phyloP scores from a whole-genome alignment of 306 rosid species.

The Malus domestica region DNA sequence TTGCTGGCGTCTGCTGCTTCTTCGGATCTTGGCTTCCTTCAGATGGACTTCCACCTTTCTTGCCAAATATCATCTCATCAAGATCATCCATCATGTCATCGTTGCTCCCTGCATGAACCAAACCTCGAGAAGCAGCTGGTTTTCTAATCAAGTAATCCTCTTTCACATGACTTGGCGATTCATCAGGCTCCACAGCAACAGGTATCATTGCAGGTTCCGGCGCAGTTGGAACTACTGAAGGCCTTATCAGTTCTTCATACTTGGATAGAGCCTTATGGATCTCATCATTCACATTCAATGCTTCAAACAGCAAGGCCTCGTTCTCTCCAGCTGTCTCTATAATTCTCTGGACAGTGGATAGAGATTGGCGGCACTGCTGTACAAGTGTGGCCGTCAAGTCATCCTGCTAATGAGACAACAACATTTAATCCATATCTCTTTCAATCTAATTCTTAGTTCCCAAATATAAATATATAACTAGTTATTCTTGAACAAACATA shows the following conservation, averaged over 20 bases:
- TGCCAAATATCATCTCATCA: constrained; percentile 97
- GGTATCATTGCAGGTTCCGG: constrained; percentile 99
- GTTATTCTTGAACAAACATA: neutral
- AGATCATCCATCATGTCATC: constrained; percentile 99
- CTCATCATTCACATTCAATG: constrained; percentile 89
- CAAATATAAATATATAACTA: neutral
- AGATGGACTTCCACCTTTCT: constrained; percentile 54
- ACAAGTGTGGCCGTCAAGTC: constrained; percentile 87
- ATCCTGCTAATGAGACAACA: constrained; percentile 45
- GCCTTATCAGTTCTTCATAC: constrained; percentile 63
- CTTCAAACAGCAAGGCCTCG: constrained; percentile 94
- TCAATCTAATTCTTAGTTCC: neutral
- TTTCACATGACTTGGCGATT: constrained; percentile 53
- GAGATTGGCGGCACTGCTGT: constrained; percentile 79
- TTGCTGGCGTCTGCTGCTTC: constrained; percentile 59
- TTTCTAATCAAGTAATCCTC: constrained; percentile 75
- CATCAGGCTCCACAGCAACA: constrained; percentile 89
- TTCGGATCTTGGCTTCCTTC: constrained; percentile 49
- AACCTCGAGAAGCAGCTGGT: constrained; percentile 55
- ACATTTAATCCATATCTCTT: neutral
- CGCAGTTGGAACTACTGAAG: constrained; percentile 36
- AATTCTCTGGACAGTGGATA: constrained; percentile 54
- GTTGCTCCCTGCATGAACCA: constrained; percentile 50
- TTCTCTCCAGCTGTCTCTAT: constrained; percentile 81
- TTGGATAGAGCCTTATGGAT: constrained; percentile 74